A percentile compares a stretch with the other conserved stretches of the same genome.
Conservation (phyloP, 2,329 filamentous ascomycete genomes). For the Ophiostoma pallidulum region DNA sequence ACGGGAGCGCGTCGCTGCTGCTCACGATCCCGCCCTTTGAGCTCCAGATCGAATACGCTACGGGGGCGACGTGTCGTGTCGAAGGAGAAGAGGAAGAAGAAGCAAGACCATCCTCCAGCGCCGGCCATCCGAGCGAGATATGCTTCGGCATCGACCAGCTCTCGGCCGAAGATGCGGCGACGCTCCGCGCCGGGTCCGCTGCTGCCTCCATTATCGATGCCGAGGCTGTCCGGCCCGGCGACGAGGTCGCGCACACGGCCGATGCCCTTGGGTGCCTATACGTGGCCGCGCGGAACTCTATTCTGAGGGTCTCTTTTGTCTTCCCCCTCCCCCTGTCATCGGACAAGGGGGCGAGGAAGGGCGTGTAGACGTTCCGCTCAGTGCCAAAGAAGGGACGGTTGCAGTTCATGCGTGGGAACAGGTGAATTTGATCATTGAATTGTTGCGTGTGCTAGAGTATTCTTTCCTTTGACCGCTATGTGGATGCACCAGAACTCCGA, state of each 20-base stretch:
- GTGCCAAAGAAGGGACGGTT: too few species aligned
- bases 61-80: neutral
- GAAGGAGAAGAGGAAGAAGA: too few species aligned
- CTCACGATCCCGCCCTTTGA: neutral
- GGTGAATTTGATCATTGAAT: neutral
- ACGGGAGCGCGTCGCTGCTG: neutral
- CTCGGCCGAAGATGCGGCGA: neutral
- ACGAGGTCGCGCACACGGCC: neutral
- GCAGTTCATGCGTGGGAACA: too few species aligned
- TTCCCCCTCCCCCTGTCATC: too few species aligned
- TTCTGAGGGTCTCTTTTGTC: neutral
- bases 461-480: constrained; percentile 9
- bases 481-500: constrained; percentile 2
- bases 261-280: neutral
- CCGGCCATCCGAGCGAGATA: neutral
- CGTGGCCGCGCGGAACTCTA: neutral
- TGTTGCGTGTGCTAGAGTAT: constrained; percentile 7
- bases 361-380: too few species aligned
- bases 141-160: neutral
- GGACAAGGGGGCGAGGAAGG: too few species aligned
- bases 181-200: neutral
- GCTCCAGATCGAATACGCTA: neutral
- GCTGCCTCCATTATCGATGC: neutral
- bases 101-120: too few species aligned
- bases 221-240: neutral